Evolutionary conservation across 2,329 filamentous ascomycete species (phyloP), one percentile per base, ranked within the genome.

Genomic region (Ophiostoma fasciatum): DNA sequence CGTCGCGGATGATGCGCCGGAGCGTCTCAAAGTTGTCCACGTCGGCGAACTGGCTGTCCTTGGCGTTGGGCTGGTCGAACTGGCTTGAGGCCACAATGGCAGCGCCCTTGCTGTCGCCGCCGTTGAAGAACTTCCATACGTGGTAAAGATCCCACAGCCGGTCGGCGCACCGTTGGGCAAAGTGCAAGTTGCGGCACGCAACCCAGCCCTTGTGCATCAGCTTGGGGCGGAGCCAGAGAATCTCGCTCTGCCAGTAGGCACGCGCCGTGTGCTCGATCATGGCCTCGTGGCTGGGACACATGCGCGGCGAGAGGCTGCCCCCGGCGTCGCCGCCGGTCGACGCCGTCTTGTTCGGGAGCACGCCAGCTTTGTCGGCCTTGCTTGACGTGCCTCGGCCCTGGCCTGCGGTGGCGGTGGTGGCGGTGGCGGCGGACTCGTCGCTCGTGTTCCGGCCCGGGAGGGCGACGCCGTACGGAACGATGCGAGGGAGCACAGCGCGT

Each of bases 241-340:
- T 22, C 33, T 43, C 42, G 42, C 42, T 43, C 25, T 28, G 25
- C 39, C 39, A 43, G 21, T 37, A 36, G 11, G 36, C 35, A 4
- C 21, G 35, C 13, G 26, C 29, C 3, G 27, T 22, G 14, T 19
- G 11, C 29, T 41, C 39, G 14, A 37, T 31, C 29, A 27, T 19
- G 12, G 15, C 17, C 20, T 43, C 42, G 37, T 43, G 42, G 5
- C 27, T 11, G 7, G 22, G 12, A 19, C 41, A 43, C 41, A 35
- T 31, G 1, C 41, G 41, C 5, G 38, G 41, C 9, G 40, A 37
- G n/a, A n/a, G n/a, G n/a, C n/a, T n/a, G n/a, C n/a, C n/a, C n/a
- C n/a, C n/a, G n/a, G n/a, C 5, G 26, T 14, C 9, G 9, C 27
- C 14, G 28, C n/a, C 11, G 10, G 10, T 7, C 26, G 7, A 23